Conservation (phyloP, 129 eudicot genomes). For the Flaveria ramosissima region DNA sequence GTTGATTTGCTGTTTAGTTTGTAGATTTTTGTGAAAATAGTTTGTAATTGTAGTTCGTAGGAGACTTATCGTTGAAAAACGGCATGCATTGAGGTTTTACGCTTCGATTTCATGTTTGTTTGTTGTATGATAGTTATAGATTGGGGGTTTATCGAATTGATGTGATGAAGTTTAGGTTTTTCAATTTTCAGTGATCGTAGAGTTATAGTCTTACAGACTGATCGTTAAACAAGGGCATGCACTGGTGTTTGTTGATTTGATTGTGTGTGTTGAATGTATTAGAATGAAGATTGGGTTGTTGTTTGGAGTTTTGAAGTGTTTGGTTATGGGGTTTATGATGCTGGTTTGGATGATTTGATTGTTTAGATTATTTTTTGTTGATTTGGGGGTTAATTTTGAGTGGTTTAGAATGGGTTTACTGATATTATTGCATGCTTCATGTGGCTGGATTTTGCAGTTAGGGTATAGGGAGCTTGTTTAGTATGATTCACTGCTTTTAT, state of each 20-base stretch:
- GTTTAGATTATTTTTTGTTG: slow-evolving; percentile 20
- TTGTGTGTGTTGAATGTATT: background rate
- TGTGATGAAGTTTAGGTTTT: slow-evolving; percentile 2
- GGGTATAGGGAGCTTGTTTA: background rate
- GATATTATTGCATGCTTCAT: slow-evolving; percentile 7
- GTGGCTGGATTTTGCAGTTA: background rate
- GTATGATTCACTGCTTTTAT: background rate
- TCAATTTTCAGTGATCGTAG: background rate
- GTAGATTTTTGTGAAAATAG: slow-evolving; percentile 8
- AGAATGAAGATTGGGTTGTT: background rate
- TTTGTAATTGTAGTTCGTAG: background rate
- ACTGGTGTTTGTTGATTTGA: background rate
- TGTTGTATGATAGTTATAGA: background rate
- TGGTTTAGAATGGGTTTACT: slow-evolving; percentile 12
- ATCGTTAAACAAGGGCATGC: background rate
- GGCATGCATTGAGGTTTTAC: slow-evolving; percentile 31
- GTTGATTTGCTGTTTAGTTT: slow-evolving; percentile 8
- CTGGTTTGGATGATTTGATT: slow-evolving; percentile 2
- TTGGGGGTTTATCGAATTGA: slow-evolving; percentile 5
- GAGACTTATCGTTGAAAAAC: slow-evolving; percentile 16
- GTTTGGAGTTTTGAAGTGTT: background rate
- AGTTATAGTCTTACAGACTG: background rate
- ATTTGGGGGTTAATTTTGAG: background rate
- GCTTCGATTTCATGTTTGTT: slow-evolving; percentile 8
- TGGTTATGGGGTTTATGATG: background rate